phyloP scores from a whole-genome alignment of 2,329 filamentous ascomycete genomes.

The Beauveria medogensis region DNA sequence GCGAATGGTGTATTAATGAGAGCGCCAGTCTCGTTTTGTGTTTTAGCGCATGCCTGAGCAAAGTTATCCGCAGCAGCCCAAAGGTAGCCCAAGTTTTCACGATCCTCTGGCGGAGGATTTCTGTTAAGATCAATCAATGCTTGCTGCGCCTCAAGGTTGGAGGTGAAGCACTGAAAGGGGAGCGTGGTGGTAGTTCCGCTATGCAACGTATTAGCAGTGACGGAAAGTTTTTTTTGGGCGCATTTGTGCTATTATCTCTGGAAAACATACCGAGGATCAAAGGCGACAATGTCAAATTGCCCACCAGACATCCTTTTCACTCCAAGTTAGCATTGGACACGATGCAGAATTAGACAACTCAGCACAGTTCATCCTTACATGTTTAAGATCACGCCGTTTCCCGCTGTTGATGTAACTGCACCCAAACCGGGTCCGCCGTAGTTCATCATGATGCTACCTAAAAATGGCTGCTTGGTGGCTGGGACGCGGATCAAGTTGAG shows the following conservation, averaged over 20 bases:
- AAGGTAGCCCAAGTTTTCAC: conserved; percentile 9
- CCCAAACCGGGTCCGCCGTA: conserved; percentile 19
- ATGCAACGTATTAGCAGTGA: not conserved
- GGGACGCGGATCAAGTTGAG: conserved; percentile 10
- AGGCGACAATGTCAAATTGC: conserved; percentile 20
- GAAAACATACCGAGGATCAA: conserved; percentile 20
- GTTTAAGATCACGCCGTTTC: not conserved
- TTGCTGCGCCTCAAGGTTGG: not conserved
- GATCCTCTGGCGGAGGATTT: conserved; percentile 11
- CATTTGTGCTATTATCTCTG: not conserved
- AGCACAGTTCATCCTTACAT: not conserved
- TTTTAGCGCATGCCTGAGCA: conserved; percentile 18
- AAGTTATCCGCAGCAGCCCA: conserved; percentile 15
- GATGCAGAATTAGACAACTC: no score
- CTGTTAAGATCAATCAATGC: not conserved
- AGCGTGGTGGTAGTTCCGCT: conserved; percentile 18
- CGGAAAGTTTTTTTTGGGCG: no score
- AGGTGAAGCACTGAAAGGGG: conserved; percentile 16
- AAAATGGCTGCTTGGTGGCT: conserved; percentile 14
- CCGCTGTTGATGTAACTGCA: not conserved
- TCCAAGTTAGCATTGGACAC: not conserved
- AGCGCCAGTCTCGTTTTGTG: conserved; percentile 17
- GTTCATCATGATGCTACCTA: conserved; percentile 25
- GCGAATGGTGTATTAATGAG: conserved; percentile 24
- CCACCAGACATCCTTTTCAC: conserved; percentile 18